Evolutionary conservation across 768 basidiomycete genomes (phyloP).

Genomic region (Lactarius quietus): DNA sequence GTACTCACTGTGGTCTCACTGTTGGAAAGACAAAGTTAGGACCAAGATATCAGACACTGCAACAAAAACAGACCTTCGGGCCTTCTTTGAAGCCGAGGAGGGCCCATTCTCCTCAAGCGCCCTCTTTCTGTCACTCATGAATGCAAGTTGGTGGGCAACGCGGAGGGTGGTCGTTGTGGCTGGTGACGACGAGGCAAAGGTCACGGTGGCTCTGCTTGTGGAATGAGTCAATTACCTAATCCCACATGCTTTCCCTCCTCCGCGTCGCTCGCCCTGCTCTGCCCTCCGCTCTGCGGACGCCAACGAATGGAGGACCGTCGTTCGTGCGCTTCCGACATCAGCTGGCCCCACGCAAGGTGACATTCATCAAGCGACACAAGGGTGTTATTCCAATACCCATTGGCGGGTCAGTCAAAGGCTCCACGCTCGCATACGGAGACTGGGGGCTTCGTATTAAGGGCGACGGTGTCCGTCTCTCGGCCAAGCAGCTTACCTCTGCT

Average conservation of each 20-base stretch:
- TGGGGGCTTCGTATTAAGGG: constrained; percentile 90
- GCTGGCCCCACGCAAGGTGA: constrained; percentile 80
- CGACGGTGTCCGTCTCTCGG: constrained; percentile 74
- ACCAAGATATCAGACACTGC: constrained; percentile 3
- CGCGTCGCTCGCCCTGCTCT: constrained; percentile 28
- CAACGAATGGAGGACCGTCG: constrained; percentile 12
- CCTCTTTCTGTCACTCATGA: constrained; percentile 26
- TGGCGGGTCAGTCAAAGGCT: constrained; percentile 91
- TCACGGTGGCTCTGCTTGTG: neutral
- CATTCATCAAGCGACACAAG: constrained; percentile 87
- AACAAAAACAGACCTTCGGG: constrained; percentile 53
- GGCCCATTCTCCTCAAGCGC: constrained; percentile 17
- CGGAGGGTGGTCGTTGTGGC: constrained; percentile 21
- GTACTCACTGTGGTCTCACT: constrained; percentile 71
- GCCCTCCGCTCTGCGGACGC: constrained; percentile 7
- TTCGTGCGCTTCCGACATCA: constrained; percentile 38
- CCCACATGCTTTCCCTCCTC: constrained; percentile 34
- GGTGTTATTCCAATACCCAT: constrained; percentile 80
- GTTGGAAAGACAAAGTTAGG: constrained; percentile 28
- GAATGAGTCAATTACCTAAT: constrained; percentile 22
- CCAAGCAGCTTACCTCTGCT: constrained; percentile 84
- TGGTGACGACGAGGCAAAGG: constrained; percentile 10
- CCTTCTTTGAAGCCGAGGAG: constrained; percentile 21
- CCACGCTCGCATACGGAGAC: constrained; percentile 86
- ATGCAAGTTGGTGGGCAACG: neutral